Base-by-base conservation (phyloP, 2,329 filamentous ascomycete genomes). In the Tricladium varicosporioides region DNA sequence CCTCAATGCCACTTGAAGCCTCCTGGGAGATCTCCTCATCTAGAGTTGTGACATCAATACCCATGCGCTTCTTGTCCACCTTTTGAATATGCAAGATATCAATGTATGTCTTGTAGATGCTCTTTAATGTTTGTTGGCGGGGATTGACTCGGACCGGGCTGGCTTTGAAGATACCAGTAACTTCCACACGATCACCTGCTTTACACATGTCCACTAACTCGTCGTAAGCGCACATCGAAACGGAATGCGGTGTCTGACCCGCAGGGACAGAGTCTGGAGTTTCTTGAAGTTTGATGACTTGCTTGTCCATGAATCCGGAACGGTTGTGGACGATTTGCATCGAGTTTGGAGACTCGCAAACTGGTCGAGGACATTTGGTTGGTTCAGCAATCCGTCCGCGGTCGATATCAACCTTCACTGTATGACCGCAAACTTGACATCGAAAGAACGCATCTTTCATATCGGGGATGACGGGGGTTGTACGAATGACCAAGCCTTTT, bases 371-470 rank as follows among this genome's bases (percentile, higher is more conserved):
- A 71, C 94, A 99, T 65, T 87, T 83, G 0, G 91, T 97, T 1
- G 94, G 94, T 73, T 99, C 94, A 18, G 91, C 87, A 68, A 99
- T 99, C 76, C 93, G 94, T 72, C 95, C 94, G 68, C 94, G 88
- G 71, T 99, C 94, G 67, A 99, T 88, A 56, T 92, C 89, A 54
- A 97, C 91, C 61, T 89, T 90, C 60, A 96, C 85, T 3, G 90
- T 93, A 74, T 97, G 91, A 68, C 92, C 91, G 75, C 94, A 99
- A 22, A 93, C 85, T 57, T 91, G 90, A 76, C 94, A 99, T 62
- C 91, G 89, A 83, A 99, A 99, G 76, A 96, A 97, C 0, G 94
- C 94, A 71, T 96, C 91, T 75, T 95, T 97, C 95, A 99, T 99
- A 68, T 99, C 94, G 0, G 94, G 94, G 63, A 99, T 97, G 63